Base-by-base conservation (phyloP, 2,329 filamentous ascomycete species). In the Aquanectria penicillioides region DNA sequence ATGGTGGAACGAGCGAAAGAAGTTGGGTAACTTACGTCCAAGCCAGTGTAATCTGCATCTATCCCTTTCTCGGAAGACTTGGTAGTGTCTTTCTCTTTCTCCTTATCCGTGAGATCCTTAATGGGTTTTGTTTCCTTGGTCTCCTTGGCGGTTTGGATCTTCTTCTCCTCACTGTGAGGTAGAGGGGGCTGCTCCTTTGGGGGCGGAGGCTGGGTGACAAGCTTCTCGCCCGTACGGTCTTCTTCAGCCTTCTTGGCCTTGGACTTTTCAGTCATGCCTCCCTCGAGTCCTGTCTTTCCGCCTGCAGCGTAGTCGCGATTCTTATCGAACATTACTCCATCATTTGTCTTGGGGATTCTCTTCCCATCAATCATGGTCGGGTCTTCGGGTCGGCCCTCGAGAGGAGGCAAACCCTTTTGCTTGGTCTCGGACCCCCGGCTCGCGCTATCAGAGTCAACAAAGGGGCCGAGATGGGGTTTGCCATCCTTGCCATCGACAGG, bases 311-410 rank as follows among this genome's bases (percentile, higher is more conserved):
- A 84, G 31, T 84, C 78, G 65, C 93, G 83, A 72, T 91, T 85
- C 63, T 90, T 91, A 75, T 97, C 94, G 71, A 97, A 91, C 94
- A 97, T 97, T 57, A 97, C 93, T 34, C 94, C 93, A 73, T 97
- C 87, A 66, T 89, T 88, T 60, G 79, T 80, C 63, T 87, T 80
- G 23, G 86, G 86, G 18, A 89, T 86, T 74, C 83, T 85, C 70
- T 83, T 83, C 65, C 86, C 86, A 50, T 88, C 83, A 38, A 86
- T 74, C 9, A 85, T 73, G 22, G 81, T 84, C 43, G 80, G 79
- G 58, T 87, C 83, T 29, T 73, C 69, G 1, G 82, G 80, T n/a
- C 81, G 78, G 57, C 83, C 81, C 67, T 83, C 82, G 20, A 84
- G 72, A 6, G 75, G 66, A 2, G 83, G 78, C 13, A 81, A 70